A percentile compares a stretch with the other conserved stretches of the same genome.
Conservation (phyloP, 306 rosid species). For the Lathyrus oleraceus region DNA sequence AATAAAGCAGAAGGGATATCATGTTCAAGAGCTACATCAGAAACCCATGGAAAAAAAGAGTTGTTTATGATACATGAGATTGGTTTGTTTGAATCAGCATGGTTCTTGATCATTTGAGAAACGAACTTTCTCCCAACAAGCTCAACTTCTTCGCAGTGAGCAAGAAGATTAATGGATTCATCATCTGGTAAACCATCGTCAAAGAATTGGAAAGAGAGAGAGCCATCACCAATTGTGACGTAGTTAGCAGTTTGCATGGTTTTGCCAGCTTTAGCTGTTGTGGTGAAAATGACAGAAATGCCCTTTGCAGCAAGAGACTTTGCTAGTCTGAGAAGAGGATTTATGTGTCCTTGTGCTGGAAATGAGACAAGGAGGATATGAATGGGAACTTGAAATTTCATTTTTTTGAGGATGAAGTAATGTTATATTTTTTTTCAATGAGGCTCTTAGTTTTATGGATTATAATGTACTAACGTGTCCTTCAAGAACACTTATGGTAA, state of each 20-base stretch:
- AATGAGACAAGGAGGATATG: conserved; percentile 47
- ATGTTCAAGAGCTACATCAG: conserved; percentile 50
- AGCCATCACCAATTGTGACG: conserved; percentile 48
- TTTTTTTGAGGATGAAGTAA: background rate
- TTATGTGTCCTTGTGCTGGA: conserved; percentile 75
- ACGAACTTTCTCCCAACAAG: conserved; percentile 39
- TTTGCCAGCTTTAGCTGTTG: no score
- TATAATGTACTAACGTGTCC: no score
- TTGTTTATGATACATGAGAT: conserved; percentile 61
- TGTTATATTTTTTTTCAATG: no score
- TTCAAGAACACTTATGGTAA: no score
- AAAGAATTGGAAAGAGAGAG: conserved; percentile 57
- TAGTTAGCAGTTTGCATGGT: no score
- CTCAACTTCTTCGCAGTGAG: conserved; percentile 38
- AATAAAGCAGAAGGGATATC: conserved; percentile 52
- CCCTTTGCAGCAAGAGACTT: no score
- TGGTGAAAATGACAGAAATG: no score
- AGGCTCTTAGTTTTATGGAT: no score
- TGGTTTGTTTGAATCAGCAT: conserved; percentile 38
- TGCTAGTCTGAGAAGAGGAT: conserved; percentile 63
- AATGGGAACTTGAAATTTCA: no score
- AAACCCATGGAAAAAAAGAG: conserved; percentile 69
- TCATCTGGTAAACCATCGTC: conserved; percentile 50
- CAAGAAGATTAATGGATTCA: conserved; percentile 29
- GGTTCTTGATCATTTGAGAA: conserved; percentile 34